Evolutionary conservation across 768 basidiomycete species (phyloP).

Genomic region (Exidia glandulosa): DNA sequence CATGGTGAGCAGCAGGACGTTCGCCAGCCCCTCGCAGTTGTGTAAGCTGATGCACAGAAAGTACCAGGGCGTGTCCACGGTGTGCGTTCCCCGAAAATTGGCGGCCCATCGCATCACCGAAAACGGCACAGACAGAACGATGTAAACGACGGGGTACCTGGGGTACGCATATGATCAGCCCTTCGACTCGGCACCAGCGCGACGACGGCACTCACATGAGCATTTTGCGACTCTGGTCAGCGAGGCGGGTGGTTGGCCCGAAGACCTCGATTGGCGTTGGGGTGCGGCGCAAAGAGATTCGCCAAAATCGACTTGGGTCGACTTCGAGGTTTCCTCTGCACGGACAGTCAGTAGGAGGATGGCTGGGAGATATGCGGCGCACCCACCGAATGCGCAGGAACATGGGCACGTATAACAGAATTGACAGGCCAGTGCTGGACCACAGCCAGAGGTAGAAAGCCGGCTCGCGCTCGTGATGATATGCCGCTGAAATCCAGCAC

Average conservation of each 20-base stretch:
- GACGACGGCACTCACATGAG: slow-evolving; percentile 2
- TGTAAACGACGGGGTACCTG: slow-evolving; percentile 31
- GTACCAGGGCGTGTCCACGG: slow-evolving; percentile 17
- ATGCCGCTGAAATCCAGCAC: slow-evolving; percentile 30
- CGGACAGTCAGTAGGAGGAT: no score
- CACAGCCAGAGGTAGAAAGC: slow-evolving; percentile 34
- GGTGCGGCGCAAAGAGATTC: slow-evolving; percentile 7
- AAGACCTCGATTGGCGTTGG: not conserved
- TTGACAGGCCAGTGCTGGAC: slow-evolving; percentile 26
- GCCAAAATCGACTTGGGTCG: slow-evolving; percentile 23
- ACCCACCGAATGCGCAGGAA: slow-evolving; percentile 29
- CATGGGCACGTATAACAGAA: slow-evolving; percentile 24
- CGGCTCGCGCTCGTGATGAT: slow-evolving; percentile 20
- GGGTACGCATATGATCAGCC: not conserved
- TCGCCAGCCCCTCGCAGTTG: slow-evolving; percentile 28
- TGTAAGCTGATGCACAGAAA: slow-evolving; percentile 22
- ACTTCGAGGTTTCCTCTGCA: slow-evolving; percentile 24
- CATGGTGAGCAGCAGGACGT: slow-evolving; percentile 27
- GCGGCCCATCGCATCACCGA: slow-evolving; percentile 30
- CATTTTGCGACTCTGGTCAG: slow-evolving; percentile 6
- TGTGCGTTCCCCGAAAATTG: slow-evolving; percentile 10
- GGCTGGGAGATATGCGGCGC: no score
- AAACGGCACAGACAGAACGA: slow-evolving; percentile 27
- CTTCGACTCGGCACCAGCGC: not conserved
- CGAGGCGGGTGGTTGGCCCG: not conserved